Conservation (phyloP, 23 red algal genomes). For the Chondrus crispus region DNA sequence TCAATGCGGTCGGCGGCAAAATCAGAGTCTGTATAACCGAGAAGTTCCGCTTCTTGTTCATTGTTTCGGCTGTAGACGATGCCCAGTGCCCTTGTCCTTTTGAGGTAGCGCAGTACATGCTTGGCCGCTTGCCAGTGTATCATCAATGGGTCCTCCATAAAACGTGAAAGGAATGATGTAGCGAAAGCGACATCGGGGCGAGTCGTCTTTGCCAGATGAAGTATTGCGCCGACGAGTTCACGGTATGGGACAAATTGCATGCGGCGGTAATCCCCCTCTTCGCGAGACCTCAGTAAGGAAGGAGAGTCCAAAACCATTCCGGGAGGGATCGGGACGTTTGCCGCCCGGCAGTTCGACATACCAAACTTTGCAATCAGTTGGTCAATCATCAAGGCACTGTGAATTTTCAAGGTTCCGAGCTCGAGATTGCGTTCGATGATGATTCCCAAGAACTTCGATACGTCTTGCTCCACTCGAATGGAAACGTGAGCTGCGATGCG, state of each 20-base stretch:
- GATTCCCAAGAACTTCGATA: background rate
- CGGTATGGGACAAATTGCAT: background rate
- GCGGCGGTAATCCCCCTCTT: background rate
- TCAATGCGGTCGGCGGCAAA: background rate
- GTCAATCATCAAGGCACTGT: background rate
- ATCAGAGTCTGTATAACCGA: background rate
- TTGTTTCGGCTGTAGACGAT: background rate
- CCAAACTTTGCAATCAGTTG: background rate
- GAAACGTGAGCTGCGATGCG: background rate
- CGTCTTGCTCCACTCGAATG: background rate
- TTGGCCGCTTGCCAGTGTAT: background rate
- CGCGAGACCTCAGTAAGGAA: no score
- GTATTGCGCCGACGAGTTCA: background rate
- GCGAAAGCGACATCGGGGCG: background rate
- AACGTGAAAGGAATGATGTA: background rate
- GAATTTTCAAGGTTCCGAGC: background rate
- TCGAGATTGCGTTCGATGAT: background rate
- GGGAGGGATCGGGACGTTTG: background rate
- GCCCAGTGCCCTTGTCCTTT: background rate
- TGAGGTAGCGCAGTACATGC: slow-evolving; percentile 11
- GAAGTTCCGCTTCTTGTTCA: background rate
- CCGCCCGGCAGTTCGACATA: background rate
- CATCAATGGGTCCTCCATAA: background rate
- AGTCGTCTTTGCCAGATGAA: background rate
- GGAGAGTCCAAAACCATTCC: background rate